Percentiles rank a stretch among this genome's conserved stretches.
These are phyloP conservation scores for Porphyrellus sp. DNA, from an alignment of 1,284 basidiomycete genomes.

Conservation along the genomic window DNA sequence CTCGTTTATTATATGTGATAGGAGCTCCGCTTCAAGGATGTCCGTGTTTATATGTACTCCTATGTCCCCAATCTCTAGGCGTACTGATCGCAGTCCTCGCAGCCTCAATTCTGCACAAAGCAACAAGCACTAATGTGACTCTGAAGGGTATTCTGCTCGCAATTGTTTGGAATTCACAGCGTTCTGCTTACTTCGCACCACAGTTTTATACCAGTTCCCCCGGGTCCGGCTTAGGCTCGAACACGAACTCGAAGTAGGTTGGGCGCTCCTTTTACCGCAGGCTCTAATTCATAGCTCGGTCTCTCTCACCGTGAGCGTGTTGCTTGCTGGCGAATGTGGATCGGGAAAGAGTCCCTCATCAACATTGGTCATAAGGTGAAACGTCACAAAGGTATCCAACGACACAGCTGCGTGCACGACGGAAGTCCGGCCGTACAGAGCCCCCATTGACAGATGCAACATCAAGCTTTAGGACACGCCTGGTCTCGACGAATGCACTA, in stretches of 20 bases:
- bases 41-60: slow-evolving; percentile 11
- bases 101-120: slow-evolving; percentile 4
- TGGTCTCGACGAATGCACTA: slow-evolving; percentile 16
- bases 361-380: slow-evolving; percentile 17
- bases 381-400: slow-evolving; percentile 19
- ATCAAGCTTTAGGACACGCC: slow-evolving; percentile 23
- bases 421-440: slow-evolving; percentile 6
- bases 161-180: too few species aligned
- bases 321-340: slow-evolving; percentile 24
- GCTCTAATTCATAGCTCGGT: slow-evolving; percentile 4
- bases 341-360: slow-evolving; percentile 26
- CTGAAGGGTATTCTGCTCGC: not conserved
- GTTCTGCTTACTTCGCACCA: not conserved
- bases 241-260: slow-evolving; percentile 3
- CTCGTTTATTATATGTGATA: too few species aligned
- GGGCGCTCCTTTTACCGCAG: not conserved
- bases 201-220: not conserved
- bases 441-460: slow-evolving; percentile 10
- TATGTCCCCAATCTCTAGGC: slow-evolving; percentile 11
- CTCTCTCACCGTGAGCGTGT: slow-evolving; percentile 16
- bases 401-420: slow-evolving; percentile 19
- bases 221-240: not conserved
- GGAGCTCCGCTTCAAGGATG: slow-evolving; percentile 24
- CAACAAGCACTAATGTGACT: not conserved
- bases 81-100: slow-evolving; percentile 1